Base-by-base conservation (phyloP, 352 stramenopile genomes). In the Phytophthora pisi region DNA sequence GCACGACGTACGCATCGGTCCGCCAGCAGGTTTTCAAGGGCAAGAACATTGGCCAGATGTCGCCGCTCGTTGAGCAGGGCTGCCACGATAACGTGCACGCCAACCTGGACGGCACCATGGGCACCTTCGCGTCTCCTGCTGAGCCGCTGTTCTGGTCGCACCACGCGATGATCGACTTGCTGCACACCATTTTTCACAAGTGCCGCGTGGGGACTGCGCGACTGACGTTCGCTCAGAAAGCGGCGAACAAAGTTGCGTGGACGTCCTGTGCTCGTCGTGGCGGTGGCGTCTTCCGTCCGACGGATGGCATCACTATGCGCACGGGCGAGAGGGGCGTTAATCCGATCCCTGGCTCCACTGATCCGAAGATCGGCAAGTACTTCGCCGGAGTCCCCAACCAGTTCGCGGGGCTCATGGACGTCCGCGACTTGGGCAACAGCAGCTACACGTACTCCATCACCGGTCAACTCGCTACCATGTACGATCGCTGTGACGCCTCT, bases 71-170 rank as follows among this genome's bases (percentile, higher is more conserved):
- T 15, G 81, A 93, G 45, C 49, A 68, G 2, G 79, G 79, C 8
- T 72, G 69, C 20, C 86, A 92, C 72, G 86, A 92, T 72, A 82
- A 75, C 43, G 64, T 92, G 0, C 86, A 94, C 70, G 51, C 61
- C n/a, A 74, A 68, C 47, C 51, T 92, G 1, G 72, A n/a, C 4
- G 61, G 73, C 4, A 69, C 69, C 1, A 92, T 94, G 75, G 61
- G 63, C 3, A 78, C 74, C 24, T 81, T 90, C 46, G 61, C 72
- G 16, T 79, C 82, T 50, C 78, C 84, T 0, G 36, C 73, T 0
- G 86, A 92, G n/a, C 82, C 82, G 7, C 59, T 92, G n/a, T 94
- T 94, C 65, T 94, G 72, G 71, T 92, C 82, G 5, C 81, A 91
- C 53, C 86, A 94, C 68, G 53, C 81, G 0, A 87, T 79, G 66